Percentiles rank a stretch among this genome's conserved stretches.
Conservation (phyloP, 2,329 filamentous ascomycete genomes). For the Zasmidium angulare region DNA sequence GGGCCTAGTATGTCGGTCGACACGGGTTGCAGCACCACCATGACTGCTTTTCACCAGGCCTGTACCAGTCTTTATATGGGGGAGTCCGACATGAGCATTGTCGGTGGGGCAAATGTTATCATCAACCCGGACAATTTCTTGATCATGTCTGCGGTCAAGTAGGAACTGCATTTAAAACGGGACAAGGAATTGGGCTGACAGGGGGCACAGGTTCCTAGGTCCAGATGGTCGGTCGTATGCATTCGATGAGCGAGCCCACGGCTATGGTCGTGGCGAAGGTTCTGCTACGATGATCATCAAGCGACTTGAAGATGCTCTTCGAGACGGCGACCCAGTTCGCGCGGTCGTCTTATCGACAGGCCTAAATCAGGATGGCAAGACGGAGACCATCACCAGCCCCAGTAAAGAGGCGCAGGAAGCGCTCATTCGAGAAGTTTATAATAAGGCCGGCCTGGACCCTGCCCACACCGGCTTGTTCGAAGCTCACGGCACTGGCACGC, state of each 20-base stretch:
- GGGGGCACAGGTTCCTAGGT: constrained; percentile 32
- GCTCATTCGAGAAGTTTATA: background rate
- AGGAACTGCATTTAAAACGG: background rate
- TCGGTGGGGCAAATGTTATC: constrained; percentile 25
- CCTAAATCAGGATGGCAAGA: constrained; percentile 36
- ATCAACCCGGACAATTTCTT: constrained; percentile 5
- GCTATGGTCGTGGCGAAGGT: constrained; percentile 55
- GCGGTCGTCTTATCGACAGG: constrained; percentile 23
- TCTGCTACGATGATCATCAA: constrained; percentile 49
- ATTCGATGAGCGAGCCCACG: constrained; percentile 44
- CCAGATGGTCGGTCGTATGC: constrained; percentile 28
- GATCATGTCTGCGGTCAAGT: background rate
- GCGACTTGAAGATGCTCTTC: constrained; percentile 15
- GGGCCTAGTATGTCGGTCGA: constrained; percentile 31
- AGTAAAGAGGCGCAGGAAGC: constrained; percentile 12
- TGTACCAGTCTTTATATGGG: constrained; percentile 28
- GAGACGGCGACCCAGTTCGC: constrained; percentile 20
- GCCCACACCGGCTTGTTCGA: constrained; percentile 6
- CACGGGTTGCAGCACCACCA: constrained; percentile 46
- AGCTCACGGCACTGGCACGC: constrained; percentile 12
- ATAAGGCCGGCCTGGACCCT: background rate
- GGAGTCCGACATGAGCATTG: constrained; percentile 15
- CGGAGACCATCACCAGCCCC: constrained; percentile 32
- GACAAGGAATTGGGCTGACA: no score
- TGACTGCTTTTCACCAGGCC: constrained; percentile 37